Evolutionary conservation across 202 grass and related monocot species (phyloP).

Genomic region (Eragrostis tef): DNA sequence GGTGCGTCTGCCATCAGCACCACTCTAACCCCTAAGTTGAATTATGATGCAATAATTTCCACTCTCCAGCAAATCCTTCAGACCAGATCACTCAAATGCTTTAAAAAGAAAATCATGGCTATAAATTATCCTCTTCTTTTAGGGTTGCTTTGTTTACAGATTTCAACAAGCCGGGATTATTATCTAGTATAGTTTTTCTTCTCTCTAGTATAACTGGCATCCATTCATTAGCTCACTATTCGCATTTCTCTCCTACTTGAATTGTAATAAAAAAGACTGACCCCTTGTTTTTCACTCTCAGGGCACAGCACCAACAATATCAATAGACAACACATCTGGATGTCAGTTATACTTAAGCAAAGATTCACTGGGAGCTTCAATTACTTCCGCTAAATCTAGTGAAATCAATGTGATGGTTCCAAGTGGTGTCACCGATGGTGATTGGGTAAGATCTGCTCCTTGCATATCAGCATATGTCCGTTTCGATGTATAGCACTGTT

Average conservation of each 20-base stretch:
- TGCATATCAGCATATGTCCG: neutral
- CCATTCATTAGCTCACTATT: neutral
- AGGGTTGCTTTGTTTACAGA: constrained; percentile 4
- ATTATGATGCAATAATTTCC: constrained; percentile 17
- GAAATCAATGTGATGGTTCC: constrained; percentile 89
- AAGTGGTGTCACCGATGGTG: constrained; percentile 58
- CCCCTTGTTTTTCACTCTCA: constrained; percentile 42
- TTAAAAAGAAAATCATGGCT: constrained; percentile 14
- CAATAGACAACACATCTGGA: constrained; percentile 89
- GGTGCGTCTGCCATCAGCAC: neutral
- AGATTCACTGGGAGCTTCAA: constrained; percentile 67
- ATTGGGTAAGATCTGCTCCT: constrained; percentile 67
- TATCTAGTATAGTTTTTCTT: neutral
- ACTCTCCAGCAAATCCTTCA: neutral
- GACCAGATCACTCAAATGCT: constrained; percentile 3
- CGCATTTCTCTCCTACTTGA: neutral
- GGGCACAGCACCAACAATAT: constrained; percentile 77
- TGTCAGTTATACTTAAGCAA: constrained; percentile 89
- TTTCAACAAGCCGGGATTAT: neutral
- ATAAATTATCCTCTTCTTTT: neutral
- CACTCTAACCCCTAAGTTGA: neutral
- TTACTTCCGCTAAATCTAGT: constrained; percentile 93
- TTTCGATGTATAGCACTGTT: neutral
- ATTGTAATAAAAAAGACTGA: constrained; percentile 6
- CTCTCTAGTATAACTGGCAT: constrained; percentile 23